Percentiles rank a stretch among this genome's conserved stretches.
Evolutionary conservation across 73 alveolate species (phyloP).

Genomic region (Tetrahymena thermophila): DNA sequence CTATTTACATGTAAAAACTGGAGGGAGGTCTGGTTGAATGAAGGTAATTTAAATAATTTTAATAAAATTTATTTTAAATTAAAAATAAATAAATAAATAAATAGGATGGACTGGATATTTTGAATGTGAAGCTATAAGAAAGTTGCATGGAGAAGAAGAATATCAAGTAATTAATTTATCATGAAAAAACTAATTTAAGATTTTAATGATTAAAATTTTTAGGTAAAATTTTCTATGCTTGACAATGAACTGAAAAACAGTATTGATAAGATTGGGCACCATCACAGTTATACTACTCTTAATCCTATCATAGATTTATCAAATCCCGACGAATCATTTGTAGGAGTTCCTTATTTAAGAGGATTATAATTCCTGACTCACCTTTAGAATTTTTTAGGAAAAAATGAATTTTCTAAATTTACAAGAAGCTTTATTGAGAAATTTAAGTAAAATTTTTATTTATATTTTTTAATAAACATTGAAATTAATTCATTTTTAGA

Average conservation of each 20-base stretch:
- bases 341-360: not conserved
- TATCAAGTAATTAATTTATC: not conserved
- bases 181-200: not conserved
- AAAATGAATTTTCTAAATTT: not conserved
- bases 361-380: not conserved
- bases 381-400: not conserved
- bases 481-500: not conserved
- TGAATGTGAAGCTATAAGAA: constrained; percentile 32
- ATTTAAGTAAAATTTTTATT: not conserved
- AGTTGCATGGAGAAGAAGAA: not conserved
- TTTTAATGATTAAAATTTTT: not conserved
- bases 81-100: constrained; percentile 50
- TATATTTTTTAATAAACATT: not conserved
- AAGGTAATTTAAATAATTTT: constrained; percentile 81
- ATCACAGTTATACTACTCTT: constrained; percentile 45
- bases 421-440: not conserved
- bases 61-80: constrained; percentile 64
- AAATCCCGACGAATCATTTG: constrained; percentile 62
- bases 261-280: constrained; percentile 21
- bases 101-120: constrained; percentile 33
- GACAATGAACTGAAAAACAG: not conserved
- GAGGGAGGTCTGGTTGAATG: constrained; percentile 97
- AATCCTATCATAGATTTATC: constrained; percentile 42
- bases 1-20: constrained; percentile 90
- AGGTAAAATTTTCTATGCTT: not conserved